Evolutionary conservation across 306 rosid genomes (phyloP).

Genomic region (Geum urbanum): DNA sequence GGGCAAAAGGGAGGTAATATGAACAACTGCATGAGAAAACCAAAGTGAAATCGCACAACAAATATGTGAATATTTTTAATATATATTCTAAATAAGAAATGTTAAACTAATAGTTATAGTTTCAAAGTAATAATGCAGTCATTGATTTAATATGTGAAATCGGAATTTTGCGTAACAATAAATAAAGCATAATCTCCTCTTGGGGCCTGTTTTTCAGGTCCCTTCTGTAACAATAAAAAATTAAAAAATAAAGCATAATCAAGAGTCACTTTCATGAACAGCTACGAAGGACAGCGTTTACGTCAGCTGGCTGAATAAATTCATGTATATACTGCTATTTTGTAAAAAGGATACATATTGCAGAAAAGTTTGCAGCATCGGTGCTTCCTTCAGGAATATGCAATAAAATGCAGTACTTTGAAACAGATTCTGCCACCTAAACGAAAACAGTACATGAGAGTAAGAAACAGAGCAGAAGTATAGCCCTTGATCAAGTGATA

Average conservation of each 20-base stretch:
- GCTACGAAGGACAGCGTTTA: background rate
- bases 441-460: conserved; percentile 6
- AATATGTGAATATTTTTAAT: too few species aligned
- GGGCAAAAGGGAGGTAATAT: background rate
- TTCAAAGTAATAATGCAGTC: too few species aligned
- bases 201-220: too few species aligned
- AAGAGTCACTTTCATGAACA: background rate
- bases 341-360: conserved; percentile 52
- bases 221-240: too few species aligned
- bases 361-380: conserved; percentile 46
- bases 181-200: too few species aligned
- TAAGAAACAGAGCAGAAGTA: conserved; percentile 3
- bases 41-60: too few species aligned
- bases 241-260: too few species aligned
- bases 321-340: background rate
- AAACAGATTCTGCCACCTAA: conserved; percentile 47
- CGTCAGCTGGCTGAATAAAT: conserved; percentile 1
- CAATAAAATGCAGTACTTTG: conserved; percentile 47
- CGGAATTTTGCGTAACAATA: too few species aligned
- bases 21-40: background rate
- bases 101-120: too few species aligned
- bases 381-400: conserved; percentile 42
- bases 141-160: too few species aligned
- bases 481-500: background rate
- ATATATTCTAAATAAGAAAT: background rate